phyloP scores from a whole-genome alignment of 192 early-diverging fungal species.

The Coemansia sp. region DNA sequence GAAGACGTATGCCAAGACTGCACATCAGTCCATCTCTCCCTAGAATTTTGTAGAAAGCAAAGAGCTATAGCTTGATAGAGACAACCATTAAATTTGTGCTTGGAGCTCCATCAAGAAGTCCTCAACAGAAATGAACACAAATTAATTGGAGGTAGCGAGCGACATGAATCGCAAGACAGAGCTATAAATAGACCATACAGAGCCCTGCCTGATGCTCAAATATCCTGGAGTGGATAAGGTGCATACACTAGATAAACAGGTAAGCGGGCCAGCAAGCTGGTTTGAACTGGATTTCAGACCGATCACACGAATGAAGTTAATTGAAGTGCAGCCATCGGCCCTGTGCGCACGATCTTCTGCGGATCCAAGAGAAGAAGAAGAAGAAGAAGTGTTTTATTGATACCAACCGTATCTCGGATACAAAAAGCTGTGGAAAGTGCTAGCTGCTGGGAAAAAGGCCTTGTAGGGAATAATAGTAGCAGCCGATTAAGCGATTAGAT shows the following conservation, averaged over 20 bases:
- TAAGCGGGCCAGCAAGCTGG: background rate
- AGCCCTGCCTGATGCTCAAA: background rate
- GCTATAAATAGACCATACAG: background rate
- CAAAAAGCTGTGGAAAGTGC: too few relatives aligned
- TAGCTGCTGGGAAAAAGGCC: too few relatives aligned
- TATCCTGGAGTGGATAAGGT: background rate
- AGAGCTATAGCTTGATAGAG: background rate
- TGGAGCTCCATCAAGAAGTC: background rate
- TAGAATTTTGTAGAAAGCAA: slow-evolving; percentile 2
- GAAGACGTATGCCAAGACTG: background rate
- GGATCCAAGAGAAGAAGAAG: too few relatives aligned
- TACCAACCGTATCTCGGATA: too few relatives aligned
- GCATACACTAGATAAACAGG: background rate
- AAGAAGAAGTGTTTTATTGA: too few relatives aligned
- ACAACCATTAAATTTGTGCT: background rate
- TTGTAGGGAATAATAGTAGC: too few relatives aligned
- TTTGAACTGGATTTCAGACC: slow-evolving; percentile 1
- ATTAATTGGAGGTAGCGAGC: background rate
- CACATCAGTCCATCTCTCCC: background rate
- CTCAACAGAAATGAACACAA: background rate
- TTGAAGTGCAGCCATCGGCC: background rate
- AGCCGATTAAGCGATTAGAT: too few relatives aligned
- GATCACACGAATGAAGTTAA: background rate
- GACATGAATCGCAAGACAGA: background rate
- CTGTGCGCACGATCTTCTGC: background rate